Conservation (phyloP, 1,284 basidiomycete species). For the Marasmius oreades region DNA sequence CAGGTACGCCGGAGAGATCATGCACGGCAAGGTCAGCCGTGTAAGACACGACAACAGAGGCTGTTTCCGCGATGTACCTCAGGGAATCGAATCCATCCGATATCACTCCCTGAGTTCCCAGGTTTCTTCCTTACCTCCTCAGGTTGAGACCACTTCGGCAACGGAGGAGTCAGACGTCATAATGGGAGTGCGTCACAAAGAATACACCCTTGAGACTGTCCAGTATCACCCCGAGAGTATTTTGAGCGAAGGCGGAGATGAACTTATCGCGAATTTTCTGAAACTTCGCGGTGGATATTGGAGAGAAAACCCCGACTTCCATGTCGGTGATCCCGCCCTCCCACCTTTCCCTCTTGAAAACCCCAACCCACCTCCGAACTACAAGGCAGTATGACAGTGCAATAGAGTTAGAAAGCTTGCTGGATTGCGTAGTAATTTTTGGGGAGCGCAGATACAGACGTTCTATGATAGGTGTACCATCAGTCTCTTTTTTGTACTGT, state of each 20-base stretch:
- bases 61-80: slow-evolving; percentile 82
- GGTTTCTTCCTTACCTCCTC: slow-evolving; percentile 72
- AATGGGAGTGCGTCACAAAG: slow-evolving; percentile 95
- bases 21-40: slow-evolving; percentile 92
- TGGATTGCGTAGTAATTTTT: too few species aligned
- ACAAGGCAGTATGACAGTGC: not conserved
- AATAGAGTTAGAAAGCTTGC: too few species aligned
- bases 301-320: slow-evolving; percentile 78
- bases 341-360: slow-evolving; percentile 58
- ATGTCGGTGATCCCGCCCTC: slow-evolving; percentile 57
- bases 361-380: not conserved
- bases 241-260: slow-evolving; percentile 83
- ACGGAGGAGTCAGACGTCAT: slow-evolving; percentile 91
- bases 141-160: slow-evolving; percentile 81
- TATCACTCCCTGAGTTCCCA: slow-evolving; percentile 95
- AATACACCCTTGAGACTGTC: slow-evolving; percentile 86
- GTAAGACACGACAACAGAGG: slow-evolving; percentile 90
- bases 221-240: slow-evolving; percentile 99
- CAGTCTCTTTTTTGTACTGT: too few species aligned
- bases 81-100: slow-evolving; percentile 85
- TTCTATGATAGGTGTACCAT: too few species aligned
- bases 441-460: too few species aligned
- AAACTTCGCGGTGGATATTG: slow-evolving; percentile 80
- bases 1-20: slow-evolving; percentile 96
- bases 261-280: slow-evolving; percentile 85